Conservation (phyloP, 192 early-diverging fungal genomes). For the Coemansia sp. region DNA sequence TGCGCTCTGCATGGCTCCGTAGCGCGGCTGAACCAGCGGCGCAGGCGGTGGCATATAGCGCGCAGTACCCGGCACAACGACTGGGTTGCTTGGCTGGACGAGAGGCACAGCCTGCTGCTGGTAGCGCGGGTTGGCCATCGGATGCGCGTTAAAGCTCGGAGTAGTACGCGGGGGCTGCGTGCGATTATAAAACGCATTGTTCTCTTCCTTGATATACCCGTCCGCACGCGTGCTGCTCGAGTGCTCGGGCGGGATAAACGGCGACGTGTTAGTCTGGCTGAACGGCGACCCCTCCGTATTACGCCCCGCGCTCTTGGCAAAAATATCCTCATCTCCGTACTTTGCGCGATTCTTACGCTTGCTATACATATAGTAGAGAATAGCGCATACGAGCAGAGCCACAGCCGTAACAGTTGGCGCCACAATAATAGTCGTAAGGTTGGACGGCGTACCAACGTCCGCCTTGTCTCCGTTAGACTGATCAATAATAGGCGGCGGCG, state of each 20-base stretch:
- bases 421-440: slow-evolving; percentile 46
- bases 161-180: slow-evolving; percentile 10
- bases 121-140: slow-evolving; percentile 26
- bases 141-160: slow-evolving; percentile 11
- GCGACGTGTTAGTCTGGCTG: slow-evolving; percentile 22
- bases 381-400: slow-evolving; percentile 37
- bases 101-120: slow-evolving; percentile 10
- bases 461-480: slow-evolving; percentile 53
- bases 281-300: slow-evolving; percentile 19
- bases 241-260: slow-evolving; percentile 32
- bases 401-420: slow-evolving; percentile 38
- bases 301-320: slow-evolving; percentile 22
- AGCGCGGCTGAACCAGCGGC: not conserved
- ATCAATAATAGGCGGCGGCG: slow-evolving; percentile 42
- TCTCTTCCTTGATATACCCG: slow-evolving; percentile 35
- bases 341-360: slow-evolving; percentile 28
- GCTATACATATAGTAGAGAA: slow-evolving; percentile 43
- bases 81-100: not conserved
- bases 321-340: slow-evolving; percentile 42
- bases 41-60: slow-evolving; percentile 1
- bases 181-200: not conserved
- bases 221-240: slow-evolving; percentile 19
- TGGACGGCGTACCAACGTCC: slow-evolving; percentile 40
- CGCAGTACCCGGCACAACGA: not conserved
- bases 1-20: not conserved